phyloP scores from a whole-genome alignment of 257 asterid genomes.

The Rubia yunnanensis region DNA sequence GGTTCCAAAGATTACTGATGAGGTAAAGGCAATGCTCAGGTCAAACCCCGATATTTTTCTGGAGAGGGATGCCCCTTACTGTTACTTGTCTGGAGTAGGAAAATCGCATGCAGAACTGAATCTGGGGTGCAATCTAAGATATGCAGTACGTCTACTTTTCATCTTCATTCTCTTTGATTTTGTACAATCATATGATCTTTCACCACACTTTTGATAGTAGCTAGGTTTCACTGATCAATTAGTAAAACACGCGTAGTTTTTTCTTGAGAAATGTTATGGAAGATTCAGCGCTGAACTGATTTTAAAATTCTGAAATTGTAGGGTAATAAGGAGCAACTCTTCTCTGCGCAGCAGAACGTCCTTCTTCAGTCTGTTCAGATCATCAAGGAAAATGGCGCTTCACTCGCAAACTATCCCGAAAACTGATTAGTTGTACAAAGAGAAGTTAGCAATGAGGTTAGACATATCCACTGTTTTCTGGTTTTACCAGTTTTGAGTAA shows the following conservation, averaged over 20 bases:
- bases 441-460: slow-evolving; percentile 2
- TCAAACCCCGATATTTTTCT: slow-evolving; percentile 61
- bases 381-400: slow-evolving; percentile 62
- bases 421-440: slow-evolving; percentile 8
- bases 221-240: too few relatives aligned
- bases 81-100: slow-evolving; percentile 67
- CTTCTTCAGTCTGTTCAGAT: slow-evolving; percentile 64
- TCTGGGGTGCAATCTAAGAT: slow-evolving; percentile 76
- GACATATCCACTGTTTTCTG: background rate
- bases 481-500: background rate
- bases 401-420: slow-evolving; percentile 40
- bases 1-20: slow-evolving; percentile 63
- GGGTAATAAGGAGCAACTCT: slow-evolving; percentile 48
- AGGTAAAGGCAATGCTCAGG: slow-evolving; percentile 62
- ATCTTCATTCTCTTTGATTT: too few relatives aligned
- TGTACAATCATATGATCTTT: too few relatives aligned
- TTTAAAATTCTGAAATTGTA: slow-evolving; percentile 19
- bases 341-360: slow-evolving; percentile 52
- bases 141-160: slow-evolving; percentile 30
- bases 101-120: slow-evolving; percentile 66
- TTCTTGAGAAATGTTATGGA: too few relatives aligned
- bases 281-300: background rate
- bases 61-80: slow-evolving; percentile 82
- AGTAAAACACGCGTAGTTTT: too few relatives aligned
- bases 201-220: background rate